These are phyloP conservation scores for Colletotrichum orchidophilum DNA, from an alignment of 2,329 filamentous ascomycete species.

Conservation along the genomic window DNA sequence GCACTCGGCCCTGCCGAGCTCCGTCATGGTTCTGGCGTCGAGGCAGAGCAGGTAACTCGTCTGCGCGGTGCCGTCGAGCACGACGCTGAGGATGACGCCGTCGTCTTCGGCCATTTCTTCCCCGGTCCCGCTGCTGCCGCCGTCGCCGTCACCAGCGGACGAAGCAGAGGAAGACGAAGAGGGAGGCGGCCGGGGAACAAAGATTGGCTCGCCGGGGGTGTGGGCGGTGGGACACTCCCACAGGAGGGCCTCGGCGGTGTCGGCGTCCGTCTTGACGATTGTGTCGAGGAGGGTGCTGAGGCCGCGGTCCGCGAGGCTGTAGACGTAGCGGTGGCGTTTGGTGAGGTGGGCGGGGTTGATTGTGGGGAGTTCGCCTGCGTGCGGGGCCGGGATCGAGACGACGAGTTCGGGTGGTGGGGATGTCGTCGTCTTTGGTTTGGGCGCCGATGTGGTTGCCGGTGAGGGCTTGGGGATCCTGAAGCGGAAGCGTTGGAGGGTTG, in stretches of 20 bases:
- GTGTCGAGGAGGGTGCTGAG: slow-evolving; percentile 69
- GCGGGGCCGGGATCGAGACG: slow-evolving; percentile 56
- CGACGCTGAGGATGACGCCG: slow-evolving; percentile 68
- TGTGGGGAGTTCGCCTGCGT: slow-evolving; percentile 70
- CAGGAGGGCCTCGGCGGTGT: slow-evolving; percentile 58
- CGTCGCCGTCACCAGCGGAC: neutral
- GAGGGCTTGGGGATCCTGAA: slow-evolving; percentile 46
- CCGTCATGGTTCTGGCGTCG: slow-evolving; percentile 69
- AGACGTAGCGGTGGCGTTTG: slow-evolving; percentile 67
- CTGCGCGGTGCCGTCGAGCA: slow-evolving; percentile 68
- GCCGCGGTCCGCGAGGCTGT: slow-evolving; percentile 65
- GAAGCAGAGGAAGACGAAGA: too few species aligned
- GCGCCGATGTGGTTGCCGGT: neutral
- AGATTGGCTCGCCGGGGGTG: slow-evolving; percentile 76
- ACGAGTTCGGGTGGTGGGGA: slow-evolving; percentile 17
- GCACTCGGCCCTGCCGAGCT: slow-evolving; percentile 71
- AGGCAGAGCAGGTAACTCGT: slow-evolving; percentile 74
- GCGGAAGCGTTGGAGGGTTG: slow-evolving; percentile 54
- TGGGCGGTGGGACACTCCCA: slow-evolving; percentile 69
- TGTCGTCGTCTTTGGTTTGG: neutral
- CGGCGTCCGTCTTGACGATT: slow-evolving; percentile 72
- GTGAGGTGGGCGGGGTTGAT: slow-evolving; percentile 68
- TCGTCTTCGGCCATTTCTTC: slow-evolving; percentile 63
- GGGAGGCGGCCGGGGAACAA: slow-evolving; percentile 62
- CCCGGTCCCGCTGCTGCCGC: slow-evolving; percentile 38